Evolutionary conservation across 371 early-diverging fungal genomes (phyloP).

Genomic region (Rozella allomycis): DNA sequence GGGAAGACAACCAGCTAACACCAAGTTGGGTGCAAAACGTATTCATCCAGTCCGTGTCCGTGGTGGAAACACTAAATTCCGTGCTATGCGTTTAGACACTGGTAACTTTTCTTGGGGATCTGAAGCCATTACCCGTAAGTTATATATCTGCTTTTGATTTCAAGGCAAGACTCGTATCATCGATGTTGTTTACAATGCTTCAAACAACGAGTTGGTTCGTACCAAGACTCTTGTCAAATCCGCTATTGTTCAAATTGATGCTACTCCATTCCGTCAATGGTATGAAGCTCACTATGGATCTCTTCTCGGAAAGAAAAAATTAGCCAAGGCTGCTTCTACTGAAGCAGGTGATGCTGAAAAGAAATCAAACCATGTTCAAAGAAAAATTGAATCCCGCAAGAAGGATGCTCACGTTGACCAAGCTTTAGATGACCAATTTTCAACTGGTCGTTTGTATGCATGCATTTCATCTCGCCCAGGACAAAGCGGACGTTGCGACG

Average conservation of each 20-base stretch:
- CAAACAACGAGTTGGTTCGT: slow-evolving; percentile 99
- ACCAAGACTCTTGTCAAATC: slow-evolving; percentile 99
- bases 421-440: slow-evolving; percentile 79
- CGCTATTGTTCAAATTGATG: slow-evolving; percentile 93
- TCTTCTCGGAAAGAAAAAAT: slow-evolving; percentile 68
- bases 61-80: slow-evolving; percentile 97
- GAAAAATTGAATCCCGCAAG: slow-evolving; percentile 69
- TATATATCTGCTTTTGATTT: too few species aligned
- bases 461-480: slow-evolving; percentile 94
- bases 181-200: slow-evolving; percentile 96
- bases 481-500: slow-evolving; percentile 95
- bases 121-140: slow-evolving; percentile 76
- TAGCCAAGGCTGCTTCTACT: slow-evolving; percentile 10
- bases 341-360: slow-evolving; percentile 26
- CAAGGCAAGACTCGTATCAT: slow-evolving; percentile 91
- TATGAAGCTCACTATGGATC: slow-evolving; percentile 87
- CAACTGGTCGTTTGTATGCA: slow-evolving; percentile 87
- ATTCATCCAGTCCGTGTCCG: slow-evolving; percentile 88
- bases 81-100: slow-evolving; percentile 90
- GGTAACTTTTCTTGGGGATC: slow-evolving; percentile 97
- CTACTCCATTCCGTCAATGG: slow-evolving; percentile 97
- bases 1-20: slow-evolving; percentile 94
- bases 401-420: slow-evolving; percentile 62
- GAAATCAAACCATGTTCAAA: slow-evolving; percentile 67
- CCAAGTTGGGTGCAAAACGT: slow-evolving; percentile 88